Conservation (phyloP, 345 rosid genomes). For the Diplotaxis tenuifolia region DNA sequence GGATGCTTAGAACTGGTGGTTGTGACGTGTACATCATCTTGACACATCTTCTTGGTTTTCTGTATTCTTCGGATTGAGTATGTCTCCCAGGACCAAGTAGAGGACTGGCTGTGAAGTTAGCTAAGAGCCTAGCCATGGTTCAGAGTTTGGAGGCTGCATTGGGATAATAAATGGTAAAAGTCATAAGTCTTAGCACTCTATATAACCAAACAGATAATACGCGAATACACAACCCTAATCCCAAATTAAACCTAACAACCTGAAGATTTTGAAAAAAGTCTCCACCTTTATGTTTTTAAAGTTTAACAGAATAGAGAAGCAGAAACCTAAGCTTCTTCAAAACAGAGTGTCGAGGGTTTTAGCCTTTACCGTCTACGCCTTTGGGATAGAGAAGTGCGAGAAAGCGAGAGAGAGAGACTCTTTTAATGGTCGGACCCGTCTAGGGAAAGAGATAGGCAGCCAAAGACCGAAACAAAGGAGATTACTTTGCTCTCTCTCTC, state of each 20-base stretch:
- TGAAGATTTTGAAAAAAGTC: neutral
- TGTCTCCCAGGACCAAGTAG: slow-evolving; percentile 33
- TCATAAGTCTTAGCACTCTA: neutral
- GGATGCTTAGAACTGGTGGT: slow-evolving; percentile 43
- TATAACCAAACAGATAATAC: neutral
- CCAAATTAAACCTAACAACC: slow-evolving; percentile 3
- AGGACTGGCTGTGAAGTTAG: slow-evolving; percentile 51
- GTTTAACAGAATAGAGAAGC: neutral
- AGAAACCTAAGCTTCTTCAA: neutral
- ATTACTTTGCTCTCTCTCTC: neutral
- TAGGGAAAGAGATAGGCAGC: slow-evolving; percentile 31
- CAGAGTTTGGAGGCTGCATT: slow-evolving; percentile 43
- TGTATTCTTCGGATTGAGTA: neutral
- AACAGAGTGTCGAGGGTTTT: slow-evolving; percentile 14
- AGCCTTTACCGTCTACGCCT: slow-evolving; percentile 12
- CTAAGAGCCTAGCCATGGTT: slow-evolving; percentile 67
- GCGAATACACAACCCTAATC: slow-evolving; percentile 26
- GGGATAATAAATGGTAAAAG: neutral
- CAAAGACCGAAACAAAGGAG: neutral
- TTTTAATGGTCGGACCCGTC: slow-evolving; percentile 34
- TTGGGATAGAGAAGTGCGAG: slow-evolving; percentile 8
- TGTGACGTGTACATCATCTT: slow-evolving; percentile 28
- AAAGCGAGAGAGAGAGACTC: slow-evolving; percentile 18
- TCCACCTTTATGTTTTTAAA: neutral
- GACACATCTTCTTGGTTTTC: neutral